Percentiles rank a stretch among this genome's conserved stretches.
These are phyloP conservation scores for Papiliotrema fonsecae DNA, from an alignment of 1,284 basidiomycete species.

Conservation along the genomic window DNA sequence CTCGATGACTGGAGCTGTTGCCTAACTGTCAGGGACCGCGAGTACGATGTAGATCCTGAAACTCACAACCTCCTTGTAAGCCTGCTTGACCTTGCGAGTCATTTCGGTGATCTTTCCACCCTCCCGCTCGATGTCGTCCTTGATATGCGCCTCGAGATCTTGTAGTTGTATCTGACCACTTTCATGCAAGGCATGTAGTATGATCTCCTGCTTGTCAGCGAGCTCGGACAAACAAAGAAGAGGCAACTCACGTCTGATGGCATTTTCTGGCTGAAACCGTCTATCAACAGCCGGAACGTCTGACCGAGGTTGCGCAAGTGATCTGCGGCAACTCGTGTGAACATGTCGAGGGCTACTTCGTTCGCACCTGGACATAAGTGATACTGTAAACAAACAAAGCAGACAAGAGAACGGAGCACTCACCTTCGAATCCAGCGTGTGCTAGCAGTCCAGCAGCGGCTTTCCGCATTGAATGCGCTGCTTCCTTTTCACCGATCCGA, in stretches of 20 bases:
- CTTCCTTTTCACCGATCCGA: constrained; percentile 42
- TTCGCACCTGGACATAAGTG: constrained; percentile 44
- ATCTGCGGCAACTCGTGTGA: constrained; percentile 73
- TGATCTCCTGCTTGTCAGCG: constrained; percentile 65
- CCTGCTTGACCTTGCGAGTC: constrained; percentile 75
- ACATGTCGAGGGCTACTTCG: constrained; percentile 67
- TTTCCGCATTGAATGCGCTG: constrained; percentile 32
- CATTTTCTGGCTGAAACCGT: constrained; percentile 75
- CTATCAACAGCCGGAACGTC: constrained; percentile 73
- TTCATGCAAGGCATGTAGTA: constrained; percentile 82
- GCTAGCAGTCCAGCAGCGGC: constrained; percentile 63
- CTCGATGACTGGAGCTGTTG: constrained; percentile 44
- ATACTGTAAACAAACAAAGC: background rate
- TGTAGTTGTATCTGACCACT: constrained; percentile 70
- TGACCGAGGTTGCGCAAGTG: constrained; percentile 81
- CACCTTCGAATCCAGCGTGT: constrained; percentile 85
- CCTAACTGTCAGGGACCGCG: constrained; percentile 9
- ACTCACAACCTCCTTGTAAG: constrained; percentile 72
- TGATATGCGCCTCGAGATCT: constrained; percentile 79
- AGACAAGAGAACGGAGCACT: constrained; percentile 33
- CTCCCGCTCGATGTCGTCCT: constrained; percentile 81
- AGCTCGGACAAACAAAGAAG: background rate
- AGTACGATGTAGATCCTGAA: background rate
- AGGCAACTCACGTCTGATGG: constrained; percentile 63
- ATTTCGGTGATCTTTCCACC: constrained; percentile 70